Evolutionary conservation across 768 basidiomycete genomes (phyloP), one percentile per base, ranked within the genome.

Genomic region (Gymnopilus dilepis): DNA sequence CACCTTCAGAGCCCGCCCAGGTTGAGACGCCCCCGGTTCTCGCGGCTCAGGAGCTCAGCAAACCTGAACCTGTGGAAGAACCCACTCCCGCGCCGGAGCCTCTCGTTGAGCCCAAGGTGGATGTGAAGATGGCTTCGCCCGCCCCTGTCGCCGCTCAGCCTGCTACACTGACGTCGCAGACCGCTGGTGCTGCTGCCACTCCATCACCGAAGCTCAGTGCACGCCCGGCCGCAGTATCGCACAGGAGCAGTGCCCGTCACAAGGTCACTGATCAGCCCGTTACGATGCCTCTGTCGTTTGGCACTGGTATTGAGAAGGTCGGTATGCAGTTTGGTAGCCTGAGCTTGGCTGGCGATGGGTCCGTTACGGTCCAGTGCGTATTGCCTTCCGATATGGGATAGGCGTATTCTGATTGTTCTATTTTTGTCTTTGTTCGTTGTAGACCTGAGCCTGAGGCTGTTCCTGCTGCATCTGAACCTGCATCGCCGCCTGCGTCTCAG

Each of bases 321-420:
- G 92, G 92, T 51, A 93, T 95, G 92, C 92, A 94, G 69, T 95
- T 95, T 70, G 92, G 92, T 53, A 94, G 91, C 72, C 76, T 94
- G 67, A 90, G 86, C 72, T 81, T 95, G 34, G 86, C 86, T 33
- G 90, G 87, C 6, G 91, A 92, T 54, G 79, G 73, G 61, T 75
- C 84, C n/a, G 72, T 86, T 31, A 88, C 79, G 30, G 77, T 78
- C 58, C 67, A 81, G 88, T 89, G 70, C 72, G 86, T 80, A 60
- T 69, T 60, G 19, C 9, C 33, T 33, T 42, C 40, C 63, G 48
- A 24, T 28, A 2, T 37, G 9, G 34, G 34, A 37, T 60, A 59
- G 9, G 21, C 26, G 22, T 60, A 6, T 41, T 52, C 38, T 21
- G 28, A 24, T 45, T 64, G 9, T 24, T 58, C 62, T 28, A 64